Base-by-base conservation (phyloP, 2,329 filamentous ascomycete species). In the Pseudogymnoascus sp. region DNA sequence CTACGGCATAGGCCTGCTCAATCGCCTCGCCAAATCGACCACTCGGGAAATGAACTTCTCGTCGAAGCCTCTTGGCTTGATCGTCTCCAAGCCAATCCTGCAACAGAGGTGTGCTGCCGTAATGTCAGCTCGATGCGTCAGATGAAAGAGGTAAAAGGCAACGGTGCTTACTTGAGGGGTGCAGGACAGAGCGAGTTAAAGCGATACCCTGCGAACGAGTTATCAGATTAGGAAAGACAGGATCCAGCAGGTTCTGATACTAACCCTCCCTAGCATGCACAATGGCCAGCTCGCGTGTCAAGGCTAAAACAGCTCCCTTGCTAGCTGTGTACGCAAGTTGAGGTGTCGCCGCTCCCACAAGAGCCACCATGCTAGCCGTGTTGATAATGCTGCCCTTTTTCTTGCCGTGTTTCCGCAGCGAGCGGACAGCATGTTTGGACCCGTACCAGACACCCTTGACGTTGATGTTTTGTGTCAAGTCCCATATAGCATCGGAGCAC, bases 381-480 rank as follows among this genome's bases (percentile, higher is more conserved):
- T 91, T 91, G 77, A 90, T 90, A 69, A 91, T 84, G 68, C 84
- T 87, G 10, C 82, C 85, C 64, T 79, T 82, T 65, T 76, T 82
- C 80, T 91, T 91, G 64, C 82, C 80, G 75, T 89, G 80, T 71
- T 81, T 84, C 63, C 87, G 82, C 73, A 91, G 77, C 63, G 84
- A 84, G 62, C 88, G 74, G 12, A 91, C 82, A 1, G 88, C 87
- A 71, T 91, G 86, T 77, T 91, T 91, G 76, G 80, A 84, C 33
- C 88, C 88, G 69, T 83, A 91, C 88, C 88, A 91, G 10, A 91
- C 88, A 50, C 88, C 88, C 78, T 91, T 91, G 67, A 91, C 87
- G 70, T 91, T 91, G 74, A 91, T 89, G 64, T 82, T 84, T 66
- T 89, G 86, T 0, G 88, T 91, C 64, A 90, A 73, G 67, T 91